phyloP scores from a whole-genome alignment of 2,329 filamentous ascomycete species.

The Penicillium sp. region DNA sequence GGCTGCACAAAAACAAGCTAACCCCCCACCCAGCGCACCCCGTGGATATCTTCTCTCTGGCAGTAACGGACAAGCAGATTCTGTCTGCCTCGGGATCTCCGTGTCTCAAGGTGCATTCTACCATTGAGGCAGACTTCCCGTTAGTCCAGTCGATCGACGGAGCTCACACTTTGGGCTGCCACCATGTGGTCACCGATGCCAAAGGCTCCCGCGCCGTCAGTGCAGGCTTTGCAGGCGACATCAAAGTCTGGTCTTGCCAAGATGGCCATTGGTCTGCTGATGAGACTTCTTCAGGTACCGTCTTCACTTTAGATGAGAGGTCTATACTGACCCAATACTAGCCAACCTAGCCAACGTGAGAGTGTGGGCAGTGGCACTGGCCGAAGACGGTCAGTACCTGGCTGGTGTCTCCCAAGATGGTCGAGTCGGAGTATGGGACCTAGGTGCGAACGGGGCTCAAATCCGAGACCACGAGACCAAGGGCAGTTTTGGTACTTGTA shows the following conservation, averaged over 20 bases:
- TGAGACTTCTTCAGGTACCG: constrained; percentile 46
- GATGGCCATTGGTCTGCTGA: constrained; percentile 58
- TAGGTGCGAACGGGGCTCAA: constrained; percentile 58
- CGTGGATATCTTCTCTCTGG: constrained; percentile 81
- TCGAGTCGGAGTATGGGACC: constrained; percentile 84
- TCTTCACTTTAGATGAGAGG: constrained; percentile 7
- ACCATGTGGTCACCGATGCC: constrained; percentile 75
- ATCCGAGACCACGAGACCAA: constrained; percentile 87
- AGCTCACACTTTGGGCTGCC: constrained; percentile 85
- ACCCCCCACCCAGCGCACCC: constrained; percentile 63
- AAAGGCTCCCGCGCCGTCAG: constrained; percentile 75
- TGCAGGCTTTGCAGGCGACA: constrained; percentile 84
- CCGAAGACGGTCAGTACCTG: constrained; percentile 77
- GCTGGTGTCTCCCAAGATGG: constrained; percentile 89
- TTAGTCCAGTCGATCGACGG: constrained; percentile 75
- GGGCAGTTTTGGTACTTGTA: constrained; percentile 84
- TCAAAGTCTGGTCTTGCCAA: constrained; percentile 75
- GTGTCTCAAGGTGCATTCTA: constrained; percentile 77
- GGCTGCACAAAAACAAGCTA: background rate
- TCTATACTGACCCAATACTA: constrained; percentile 9
- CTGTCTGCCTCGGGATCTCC: constrained; percentile 85
- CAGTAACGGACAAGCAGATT: constrained; percentile 70
- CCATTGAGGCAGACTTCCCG: constrained; percentile 68
- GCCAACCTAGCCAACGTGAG: constrained; percentile 56
- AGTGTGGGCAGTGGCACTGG: constrained; percentile 85